Evolutionary conservation across 495 filamentous ascomycete species (phyloP), one percentile per base, ranked within the genome.

Genomic region (Hyaloscypha variabilis): DNA sequence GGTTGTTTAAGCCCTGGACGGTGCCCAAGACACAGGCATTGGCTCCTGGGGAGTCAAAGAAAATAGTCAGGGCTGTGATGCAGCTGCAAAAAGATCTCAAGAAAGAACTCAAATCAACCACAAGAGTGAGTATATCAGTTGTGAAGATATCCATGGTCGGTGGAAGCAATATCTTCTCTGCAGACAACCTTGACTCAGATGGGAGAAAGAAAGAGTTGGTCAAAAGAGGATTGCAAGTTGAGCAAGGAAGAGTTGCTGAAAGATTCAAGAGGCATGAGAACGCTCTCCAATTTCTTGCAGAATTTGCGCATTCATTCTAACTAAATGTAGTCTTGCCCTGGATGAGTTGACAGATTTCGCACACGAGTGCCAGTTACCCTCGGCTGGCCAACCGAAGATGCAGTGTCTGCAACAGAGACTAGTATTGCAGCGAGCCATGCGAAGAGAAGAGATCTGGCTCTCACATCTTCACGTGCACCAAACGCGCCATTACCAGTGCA

Each of bases 401-500:
- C n/a, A n/a, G n/a, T n/a, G n/a, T n/a, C n/a, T n/a, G n/a, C n/a
- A n/a, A n/a, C n/a, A n/a, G n/a, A n/a, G n/a, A n/a, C n/a, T n/a
- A n/a, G n/a, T n/a, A n/a, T n/a, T n/a, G n/a, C n/a, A n/a, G n/a
- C 39, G 39, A 19, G 39, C 39, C 39, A 11, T 42, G 39, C 19
- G 8, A 42, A 14, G 39, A 42, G 39, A 14, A 42, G 39, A 19
- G 39, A 14, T 42, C 39, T 14, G 39, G n/a, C n/a, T 14, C 8
- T 42, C 39, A 14, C 19, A 42, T 42, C 39, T 42, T 42, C 8
- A 14, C 19, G 19, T 14, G 8, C 39, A 11, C 19, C 39, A n/a
- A 14, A 11, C 72, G 71, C 58, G 64, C 73, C 30, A 67, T 75
- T 53, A 75, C 72, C 11, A 64, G 72, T 46, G 73, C 65, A 63